Evolutionary conservation across 108 stramenopile species (phyloP), one percentile per base, ranked within the genome.

Genomic region (Aurantiochytrium sp.): DNA sequence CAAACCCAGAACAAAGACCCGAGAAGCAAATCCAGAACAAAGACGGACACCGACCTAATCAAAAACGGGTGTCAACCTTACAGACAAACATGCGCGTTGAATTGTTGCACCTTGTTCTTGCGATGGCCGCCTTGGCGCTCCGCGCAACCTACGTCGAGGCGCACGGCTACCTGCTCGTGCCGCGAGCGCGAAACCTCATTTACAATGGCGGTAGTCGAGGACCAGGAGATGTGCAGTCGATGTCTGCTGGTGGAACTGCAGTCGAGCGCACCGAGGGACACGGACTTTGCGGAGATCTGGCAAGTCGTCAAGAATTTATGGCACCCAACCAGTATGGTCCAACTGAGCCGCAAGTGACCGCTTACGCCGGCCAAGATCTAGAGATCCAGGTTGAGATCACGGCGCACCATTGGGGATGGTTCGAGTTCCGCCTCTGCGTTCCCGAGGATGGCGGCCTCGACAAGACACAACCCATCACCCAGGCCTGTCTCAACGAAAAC

Each of bases 341-440:
- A 18, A 47, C 51, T 23, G 76, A 53, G 6, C 51, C 76, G 45
- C 76, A 83, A 53, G 51, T 53, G 51, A 53, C 76, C 76, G 45
- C 28, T 6, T 47, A 53, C 28, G 45, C 45, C 1, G 76, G 76
- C 2, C 23, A 83, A 2, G 76, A 83, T 47, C 19, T 83, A 6
- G 76, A 53, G 4, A 53, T 83, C 49, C 19, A 47, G 51, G 76
- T 83, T 16, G 16, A 53, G 76, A 83, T 83, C 49, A 83, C 76
- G 23, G 76, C 76, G 49, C 76, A 83, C 28, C 76, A 83, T 35
- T 83, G 76, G 76, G 76, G 76, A 47, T 83, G 76, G 76, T 83
- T 83, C n/a, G 76, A 83, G 28, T 53, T 83, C 49, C 76, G 76
- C 12, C 76, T 83, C 49, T 83, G 76, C 76, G 51, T 47, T 43